Percentiles rank a stretch among this genome's conserved stretches.
These are phyloP conservation scores for Fusarium sp. DNA, from an alignment of 2,329 filamentous ascomycete genomes.

Conservation along the genomic window DNA sequence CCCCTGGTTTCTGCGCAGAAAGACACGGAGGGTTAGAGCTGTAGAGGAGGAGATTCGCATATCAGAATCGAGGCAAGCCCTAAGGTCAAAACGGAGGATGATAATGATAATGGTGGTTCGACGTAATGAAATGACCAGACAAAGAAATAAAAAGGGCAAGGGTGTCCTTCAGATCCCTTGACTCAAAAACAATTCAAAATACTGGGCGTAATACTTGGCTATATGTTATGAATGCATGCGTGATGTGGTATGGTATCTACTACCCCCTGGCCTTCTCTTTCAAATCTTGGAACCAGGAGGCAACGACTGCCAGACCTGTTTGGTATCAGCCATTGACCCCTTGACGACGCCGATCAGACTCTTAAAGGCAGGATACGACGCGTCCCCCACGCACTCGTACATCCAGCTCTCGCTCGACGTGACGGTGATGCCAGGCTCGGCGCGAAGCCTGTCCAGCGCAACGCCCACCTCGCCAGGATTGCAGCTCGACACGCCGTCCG, in stretches of 20 bases:
- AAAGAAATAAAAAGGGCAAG: conserved; percentile 8
- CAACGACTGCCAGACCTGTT: conserved; percentile 73
- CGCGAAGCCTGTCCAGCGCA: conserved; percentile 80
- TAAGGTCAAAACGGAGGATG: conserved; percentile 9
- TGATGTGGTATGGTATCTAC: conserved; percentile 3
- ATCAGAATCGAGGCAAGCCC: not conserved
- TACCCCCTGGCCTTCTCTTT: not conserved
- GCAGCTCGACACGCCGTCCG: conserved; percentile 90
- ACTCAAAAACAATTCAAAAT: conserved; percentile 14
- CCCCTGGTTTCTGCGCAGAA: not conserved
- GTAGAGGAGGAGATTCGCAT: conserved; percentile 34
- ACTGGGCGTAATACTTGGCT: conserved; percentile 2
- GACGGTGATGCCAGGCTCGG: conserved; percentile 77
- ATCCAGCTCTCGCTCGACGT: conserved; percentile 91
- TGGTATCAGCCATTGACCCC: conserved; percentile 78
- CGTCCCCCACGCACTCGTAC: conserved; percentile 91
- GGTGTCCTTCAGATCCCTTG: not conserved
- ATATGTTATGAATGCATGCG: not conserved
- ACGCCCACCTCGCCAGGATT: conserved; percentile 85
- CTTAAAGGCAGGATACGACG: conserved; percentile 78
- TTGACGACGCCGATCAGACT: conserved; percentile 81
- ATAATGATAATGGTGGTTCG: conserved; percentile 23
- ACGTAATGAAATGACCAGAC: conserved; percentile 26
- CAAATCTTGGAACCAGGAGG: conserved; percentile 68
- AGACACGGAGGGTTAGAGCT: conserved; percentile 8